Conservation (phyloP, 805 yeast genomes). For the Saccharomycopsis sp. region DNA sequence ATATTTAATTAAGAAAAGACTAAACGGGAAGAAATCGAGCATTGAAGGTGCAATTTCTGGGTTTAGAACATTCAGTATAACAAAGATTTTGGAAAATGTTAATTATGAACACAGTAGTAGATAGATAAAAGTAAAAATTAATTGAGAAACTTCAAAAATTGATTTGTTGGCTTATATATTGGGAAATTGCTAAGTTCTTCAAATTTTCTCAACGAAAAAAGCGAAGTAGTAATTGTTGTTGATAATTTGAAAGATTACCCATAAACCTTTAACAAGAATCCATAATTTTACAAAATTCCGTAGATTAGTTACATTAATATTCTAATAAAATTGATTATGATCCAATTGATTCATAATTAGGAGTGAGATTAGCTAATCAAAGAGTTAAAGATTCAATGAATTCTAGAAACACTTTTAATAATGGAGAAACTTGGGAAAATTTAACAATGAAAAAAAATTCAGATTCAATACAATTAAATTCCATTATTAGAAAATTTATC, state of each 20-base stretch:
- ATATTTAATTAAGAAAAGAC: too few species aligned
- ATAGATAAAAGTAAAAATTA: too few species aligned
- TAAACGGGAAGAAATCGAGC: too few species aligned
- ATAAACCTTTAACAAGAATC: too few species aligned
- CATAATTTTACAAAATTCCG: too few species aligned
- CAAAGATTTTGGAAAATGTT: too few species aligned
- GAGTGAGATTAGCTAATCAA: constrained; percentile 30
- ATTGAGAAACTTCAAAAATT: too few species aligned
- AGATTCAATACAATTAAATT: constrained; percentile 28
- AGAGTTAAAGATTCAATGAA: background rate
- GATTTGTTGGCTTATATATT: background rate
- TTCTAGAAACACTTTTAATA: constrained; percentile 26
- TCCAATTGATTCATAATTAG: constrained; percentile 39
- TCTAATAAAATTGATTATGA: constrained; percentile 26
- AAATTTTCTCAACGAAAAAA: background rate
- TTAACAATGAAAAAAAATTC: constrained; percentile 21
- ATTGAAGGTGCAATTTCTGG: too few species aligned
- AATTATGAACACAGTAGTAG: too few species aligned
- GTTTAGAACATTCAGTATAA: too few species aligned
- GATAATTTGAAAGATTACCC: too few species aligned
- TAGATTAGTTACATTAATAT: background rate
- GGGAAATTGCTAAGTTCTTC: background rate
- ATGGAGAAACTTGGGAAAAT: constrained; percentile 27
- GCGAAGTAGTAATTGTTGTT: background rate
- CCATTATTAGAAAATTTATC: constrained; percentile 23